phyloP scores from a whole-genome alignment of 768 basidiomycete species.

The Mycena latifolia region DNA sequence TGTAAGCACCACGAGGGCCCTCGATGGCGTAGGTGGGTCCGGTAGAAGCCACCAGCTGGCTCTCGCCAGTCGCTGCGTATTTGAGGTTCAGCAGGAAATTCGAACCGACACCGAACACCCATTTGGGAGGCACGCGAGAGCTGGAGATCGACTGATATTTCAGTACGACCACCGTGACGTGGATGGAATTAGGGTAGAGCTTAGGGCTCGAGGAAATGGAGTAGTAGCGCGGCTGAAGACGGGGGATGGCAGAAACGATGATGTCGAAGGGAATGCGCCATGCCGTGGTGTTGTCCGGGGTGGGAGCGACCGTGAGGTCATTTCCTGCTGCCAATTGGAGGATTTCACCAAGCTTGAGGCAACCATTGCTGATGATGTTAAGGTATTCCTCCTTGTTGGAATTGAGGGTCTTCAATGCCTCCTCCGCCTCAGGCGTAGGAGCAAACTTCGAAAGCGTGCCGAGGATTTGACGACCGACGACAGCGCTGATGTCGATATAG shows the following conservation, averaged over 20 bases:
- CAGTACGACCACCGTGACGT: slow-evolving; percentile 95
- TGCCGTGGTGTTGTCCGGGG: slow-evolving; percentile 78
- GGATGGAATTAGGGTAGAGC: slow-evolving; percentile 87
- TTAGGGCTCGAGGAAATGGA: slow-evolving; percentile 99
- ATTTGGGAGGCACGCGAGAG: slow-evolving; percentile 66
- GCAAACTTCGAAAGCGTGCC: slow-evolving; percentile 90
- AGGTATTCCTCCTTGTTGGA: slow-evolving; percentile 91
- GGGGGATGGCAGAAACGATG: slow-evolving; percentile 92
- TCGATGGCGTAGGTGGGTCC: slow-evolving; percentile 87
- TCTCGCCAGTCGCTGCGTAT: slow-evolving; percentile 74
- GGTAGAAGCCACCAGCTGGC: slow-evolving; percentile 55
- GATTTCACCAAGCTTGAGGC: slow-evolving; percentile 93
- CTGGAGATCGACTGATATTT: slow-evolving; percentile 83
- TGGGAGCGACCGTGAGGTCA: slow-evolving; percentile 68
- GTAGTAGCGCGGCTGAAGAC: slow-evolving; percentile 97
- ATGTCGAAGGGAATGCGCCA: slow-evolving; percentile 98
- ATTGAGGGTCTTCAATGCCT: slow-evolving; percentile 80
- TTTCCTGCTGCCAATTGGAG: slow-evolving; percentile 93
- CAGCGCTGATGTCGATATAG: slow-evolving; percentile 96
- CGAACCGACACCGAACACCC: slow-evolving; percentile 91
- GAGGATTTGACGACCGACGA: slow-evolving; percentile 94
- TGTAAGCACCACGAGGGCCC: slow-evolving; percentile 91
- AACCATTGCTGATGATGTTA: slow-evolving; percentile 79
- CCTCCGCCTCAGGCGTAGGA: slow-evolving; percentile 82
- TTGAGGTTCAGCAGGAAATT: slow-evolving; percentile 97